Percentiles rank a stretch among this genome's conserved stretches.
Evolutionary conservation across 192 early-diverging fungal species (phyloP).

Genomic region (Entomortierella chlamydospora): DNA sequence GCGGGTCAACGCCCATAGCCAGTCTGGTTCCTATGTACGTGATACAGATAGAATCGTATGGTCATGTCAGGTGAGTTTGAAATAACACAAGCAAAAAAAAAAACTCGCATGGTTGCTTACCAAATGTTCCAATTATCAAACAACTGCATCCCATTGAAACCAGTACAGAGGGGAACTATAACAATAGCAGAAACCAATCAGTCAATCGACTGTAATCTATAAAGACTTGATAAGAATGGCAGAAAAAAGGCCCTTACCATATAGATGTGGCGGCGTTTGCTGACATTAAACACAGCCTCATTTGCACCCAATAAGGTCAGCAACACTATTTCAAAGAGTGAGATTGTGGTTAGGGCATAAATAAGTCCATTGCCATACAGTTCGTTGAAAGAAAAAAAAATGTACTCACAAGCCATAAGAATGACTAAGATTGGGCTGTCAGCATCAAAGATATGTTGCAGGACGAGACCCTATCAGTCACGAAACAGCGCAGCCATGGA

Average conservation of each 20-base stretch:
- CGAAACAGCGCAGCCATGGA: no score
- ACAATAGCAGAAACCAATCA: conserved; percentile 9
- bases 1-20: conserved; percentile 76
- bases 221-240: neutral
- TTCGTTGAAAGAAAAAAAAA: no score
- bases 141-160: conserved; percentile 63
- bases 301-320: conserved; percentile 72
- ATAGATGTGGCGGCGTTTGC: conserved; percentile 74
- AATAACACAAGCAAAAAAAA: neutral
- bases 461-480: conserved; percentile 63
- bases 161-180: conserved; percentile 63
- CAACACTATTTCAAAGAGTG: conserved; percentile 39
- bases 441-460: conserved; percentile 75
- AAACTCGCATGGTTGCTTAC: conserved; percentile 26
- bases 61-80: neutral
- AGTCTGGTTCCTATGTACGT: conserved; percentile 62
- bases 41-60: neutral
- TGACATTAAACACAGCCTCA: conserved; percentile 77
- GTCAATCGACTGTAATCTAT: neutral
- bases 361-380: neutral
- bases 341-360: neutral
- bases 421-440: conserved; percentile 70
- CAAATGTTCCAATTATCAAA: conserved; percentile 63
- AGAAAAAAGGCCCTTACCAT: conserved; percentile 66
- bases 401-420: conserved; percentile 68